A percentile compares a stretch with the other conserved stretches of the same genome.
Conservation (phyloP, 2,329 filamentous ascomycete genomes). For the Cadophora sp. region DNA sequence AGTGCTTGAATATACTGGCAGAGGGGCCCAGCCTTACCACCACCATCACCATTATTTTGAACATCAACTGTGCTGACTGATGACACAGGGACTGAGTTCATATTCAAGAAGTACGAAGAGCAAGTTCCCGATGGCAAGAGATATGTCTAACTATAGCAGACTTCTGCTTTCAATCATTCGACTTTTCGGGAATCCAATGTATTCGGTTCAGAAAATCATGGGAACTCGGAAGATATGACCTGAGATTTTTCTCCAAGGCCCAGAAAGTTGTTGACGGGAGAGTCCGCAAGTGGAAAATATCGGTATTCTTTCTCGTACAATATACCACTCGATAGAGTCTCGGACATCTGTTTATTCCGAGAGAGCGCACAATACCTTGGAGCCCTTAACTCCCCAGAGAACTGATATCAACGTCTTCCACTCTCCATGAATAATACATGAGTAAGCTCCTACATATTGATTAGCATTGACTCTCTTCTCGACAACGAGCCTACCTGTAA, state of each 20-base stretch:
- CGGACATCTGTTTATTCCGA: neutral
- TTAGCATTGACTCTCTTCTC: slow-evolving; percentile 25
- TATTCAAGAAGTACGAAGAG: neutral
- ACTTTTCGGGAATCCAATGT: no score
- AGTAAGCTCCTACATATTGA: slow-evolving; percentile 71
- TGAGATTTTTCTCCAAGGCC: neutral
- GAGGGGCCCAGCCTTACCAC: neutral
- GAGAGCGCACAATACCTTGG: no score
- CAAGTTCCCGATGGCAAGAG: neutral
- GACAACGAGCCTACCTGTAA: slow-evolving; percentile 63
- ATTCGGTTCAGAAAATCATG: neutral
- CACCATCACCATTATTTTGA: neutral
- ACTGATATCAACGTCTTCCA: slow-evolving; percentile 78
- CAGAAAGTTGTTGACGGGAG: neutral
- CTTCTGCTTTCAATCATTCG: neutral
- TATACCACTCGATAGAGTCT: neutral
- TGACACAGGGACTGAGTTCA: neutral
- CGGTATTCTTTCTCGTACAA: neutral
- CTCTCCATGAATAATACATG: slow-evolving; percentile 99
- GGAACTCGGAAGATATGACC: no score
- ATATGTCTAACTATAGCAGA: neutral
- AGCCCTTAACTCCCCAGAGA: slow-evolving; percentile 53
- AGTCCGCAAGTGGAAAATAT: neutral
- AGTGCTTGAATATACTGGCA: neutral
- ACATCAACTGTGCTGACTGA: neutral